These are phyloP conservation scores for Wallacemonas rigidus DNA, from an alignment of 208 protist species.

Conservation along the genomic window DNA sequence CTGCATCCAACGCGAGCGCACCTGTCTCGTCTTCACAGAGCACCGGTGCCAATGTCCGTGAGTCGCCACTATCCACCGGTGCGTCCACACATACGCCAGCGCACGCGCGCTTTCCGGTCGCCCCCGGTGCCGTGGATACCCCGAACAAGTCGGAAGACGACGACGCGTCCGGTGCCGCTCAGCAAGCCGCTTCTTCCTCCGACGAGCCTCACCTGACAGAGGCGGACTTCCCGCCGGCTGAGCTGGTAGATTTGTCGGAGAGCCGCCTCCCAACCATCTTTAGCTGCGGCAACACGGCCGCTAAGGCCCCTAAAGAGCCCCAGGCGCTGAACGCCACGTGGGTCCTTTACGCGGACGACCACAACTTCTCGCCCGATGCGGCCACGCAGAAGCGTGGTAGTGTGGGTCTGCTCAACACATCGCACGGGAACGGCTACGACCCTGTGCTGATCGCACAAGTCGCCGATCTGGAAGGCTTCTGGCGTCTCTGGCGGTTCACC, in stretches of 20 bases:
- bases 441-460: constrained; percentile 75
- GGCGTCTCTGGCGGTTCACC: constrained; percentile 79
- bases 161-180: constrained; percentile 10
- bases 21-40: constrained; percentile 6
- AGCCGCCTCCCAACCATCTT: constrained; percentile 61
- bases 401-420: constrained; percentile 9
- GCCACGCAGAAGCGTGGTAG: constrained; percentile 9
- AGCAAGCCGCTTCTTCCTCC: constrained; percentile 14
- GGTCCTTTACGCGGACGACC: constrained; percentile 83
- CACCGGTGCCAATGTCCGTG: neutral
- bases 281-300: constrained; percentile 61
- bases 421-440: constrained; percentile 41
- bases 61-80: constrained; percentile 17
- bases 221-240: constrained; percentile 41
- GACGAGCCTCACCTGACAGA: constrained; percentile 30
- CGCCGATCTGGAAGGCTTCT: constrained; percentile 76
- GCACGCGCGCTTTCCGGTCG: neutral
- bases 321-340: constrained; percentile 70
- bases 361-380: constrained; percentile 30
- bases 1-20: neutral
- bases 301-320: constrained; percentile 45
- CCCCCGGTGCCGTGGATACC: constrained; percentile 4
- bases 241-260: constrained; percentile 40
- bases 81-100: constrained; percentile 33
- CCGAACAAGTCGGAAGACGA: constrained; percentile 8